phyloP scores from a whole-genome alignment of 2,329 filamentous ascomycete genomes.

The Colletotrichum orchidophilum region DNA sequence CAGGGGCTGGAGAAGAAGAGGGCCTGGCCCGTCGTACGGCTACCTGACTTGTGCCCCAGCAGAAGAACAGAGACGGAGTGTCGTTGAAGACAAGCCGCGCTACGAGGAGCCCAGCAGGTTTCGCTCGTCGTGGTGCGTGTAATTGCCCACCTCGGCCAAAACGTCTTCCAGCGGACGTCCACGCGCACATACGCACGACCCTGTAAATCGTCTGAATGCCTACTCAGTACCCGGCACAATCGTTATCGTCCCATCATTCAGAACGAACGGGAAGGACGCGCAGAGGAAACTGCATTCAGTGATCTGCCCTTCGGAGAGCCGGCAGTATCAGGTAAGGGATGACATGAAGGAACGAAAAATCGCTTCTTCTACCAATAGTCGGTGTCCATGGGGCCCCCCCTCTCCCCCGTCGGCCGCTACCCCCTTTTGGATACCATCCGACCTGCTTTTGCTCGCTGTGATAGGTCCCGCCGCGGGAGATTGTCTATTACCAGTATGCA shows the following conservation, averaged over 20 bases:
- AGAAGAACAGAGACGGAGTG: background rate
- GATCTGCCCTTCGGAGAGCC: background rate
- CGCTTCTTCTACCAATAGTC: background rate
- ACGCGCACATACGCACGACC: background rate
- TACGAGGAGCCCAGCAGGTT: constrained; percentile 7
- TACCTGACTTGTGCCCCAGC: background rate
- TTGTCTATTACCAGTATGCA: constrained; percentile 1
- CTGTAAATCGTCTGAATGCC: background rate
- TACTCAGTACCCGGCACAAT: background rate
- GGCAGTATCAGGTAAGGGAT: constrained; percentile 15
- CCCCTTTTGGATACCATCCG: background rate
- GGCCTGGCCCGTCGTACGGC: background rate
- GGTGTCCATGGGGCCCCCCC: background rate
- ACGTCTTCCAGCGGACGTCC: background rate
- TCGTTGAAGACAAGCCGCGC: background rate
- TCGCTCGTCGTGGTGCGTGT: constrained; percentile 2
- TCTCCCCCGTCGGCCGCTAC: background rate
- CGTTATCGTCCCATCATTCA: background rate
- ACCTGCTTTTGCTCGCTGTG: background rate
- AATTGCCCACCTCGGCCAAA: background rate
- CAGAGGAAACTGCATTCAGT: background rate
- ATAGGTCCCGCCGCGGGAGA: background rate
- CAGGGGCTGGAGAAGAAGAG: background rate
- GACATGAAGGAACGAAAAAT: background rate
- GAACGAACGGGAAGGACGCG: background rate